phyloP scores from a whole-genome alignment of 805 yeast genomes.

The Wickerhamiella azyma region DNA sequence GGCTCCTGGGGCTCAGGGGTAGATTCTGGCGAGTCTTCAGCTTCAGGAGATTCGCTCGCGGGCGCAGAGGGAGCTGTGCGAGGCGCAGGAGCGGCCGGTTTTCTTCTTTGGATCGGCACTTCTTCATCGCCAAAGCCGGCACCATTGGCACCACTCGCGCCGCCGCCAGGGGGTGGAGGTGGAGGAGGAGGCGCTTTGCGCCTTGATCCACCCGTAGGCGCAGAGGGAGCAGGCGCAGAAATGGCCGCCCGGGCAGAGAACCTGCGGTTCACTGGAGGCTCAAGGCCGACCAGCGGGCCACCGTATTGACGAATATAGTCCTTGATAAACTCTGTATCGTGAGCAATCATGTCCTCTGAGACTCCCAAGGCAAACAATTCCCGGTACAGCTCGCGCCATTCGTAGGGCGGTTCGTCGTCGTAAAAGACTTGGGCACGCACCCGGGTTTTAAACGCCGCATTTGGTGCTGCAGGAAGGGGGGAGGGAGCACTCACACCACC shows the following conservation, averaged over 20 bases:
- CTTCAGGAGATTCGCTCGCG: background rate
- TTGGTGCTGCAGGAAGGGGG: background rate
- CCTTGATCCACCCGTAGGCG: background rate
- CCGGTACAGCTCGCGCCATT: slow-evolving; percentile 63
- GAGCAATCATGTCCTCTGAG: slow-evolving; percentile 78
- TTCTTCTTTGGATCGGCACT: background rate
- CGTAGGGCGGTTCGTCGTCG: slow-evolving; percentile 69
- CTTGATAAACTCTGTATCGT: slow-evolving; percentile 68
- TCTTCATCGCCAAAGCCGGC: background rate
- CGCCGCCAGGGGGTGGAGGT: slow-evolving; percentile 21
- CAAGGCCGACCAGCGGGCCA: slow-evolving; percentile 68
- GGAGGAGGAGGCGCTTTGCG: slow-evolving; percentile 27
- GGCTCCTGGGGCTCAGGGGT: background rate
- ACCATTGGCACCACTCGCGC: too few species aligned
- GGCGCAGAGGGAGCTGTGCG: slow-evolving; percentile 2
- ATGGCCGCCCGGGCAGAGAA: slow-evolving; percentile 18
- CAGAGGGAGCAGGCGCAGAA: slow-evolving; percentile 12
- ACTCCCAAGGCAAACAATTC: slow-evolving; percentile 70
- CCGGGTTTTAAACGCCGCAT: slow-evolving; percentile 10
- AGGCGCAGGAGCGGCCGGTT: slow-evolving; percentile 7
- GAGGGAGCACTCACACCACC: too few species aligned
- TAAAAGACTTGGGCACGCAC: slow-evolving; percentile 37
- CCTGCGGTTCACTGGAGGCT: slow-evolving; percentile 69
- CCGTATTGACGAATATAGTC: slow-evolving; percentile 62
- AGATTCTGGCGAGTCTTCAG: background rate